These are phyloP conservation scores for Blastocystis sp. DNA, from an alignment of 352 stramenopile species.

Conservation along the genomic window DNA sequence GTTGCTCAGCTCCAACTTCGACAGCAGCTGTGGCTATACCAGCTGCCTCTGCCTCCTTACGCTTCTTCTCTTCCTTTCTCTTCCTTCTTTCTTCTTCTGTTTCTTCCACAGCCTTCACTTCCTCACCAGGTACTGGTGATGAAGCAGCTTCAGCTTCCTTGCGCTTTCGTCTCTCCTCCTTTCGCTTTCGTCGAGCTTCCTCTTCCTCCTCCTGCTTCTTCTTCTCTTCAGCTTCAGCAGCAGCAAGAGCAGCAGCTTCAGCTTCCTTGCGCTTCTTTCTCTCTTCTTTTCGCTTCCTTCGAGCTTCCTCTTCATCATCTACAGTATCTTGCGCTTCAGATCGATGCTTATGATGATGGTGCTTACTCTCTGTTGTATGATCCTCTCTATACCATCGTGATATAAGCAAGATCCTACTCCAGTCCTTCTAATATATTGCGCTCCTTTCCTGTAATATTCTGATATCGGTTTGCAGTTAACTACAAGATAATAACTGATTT, in stretches of 20 bases:
- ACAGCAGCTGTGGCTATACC: not conserved
- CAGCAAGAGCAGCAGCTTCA: not conserved
- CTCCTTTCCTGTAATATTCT: conserved; percentile 17
- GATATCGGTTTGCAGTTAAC: not conserved
- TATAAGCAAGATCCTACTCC: not conserved
- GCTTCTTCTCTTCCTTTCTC: conserved; percentile 8
- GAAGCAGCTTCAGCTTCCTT: not conserved
- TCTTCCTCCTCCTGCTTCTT: conserved; percentile 34
- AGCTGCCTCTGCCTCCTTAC: not conserved
- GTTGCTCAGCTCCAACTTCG: not conserved
- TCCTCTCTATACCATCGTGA: not conserved
- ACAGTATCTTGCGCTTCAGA: not conserved
- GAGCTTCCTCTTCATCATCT: conserved; percentile 3
- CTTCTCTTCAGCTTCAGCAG: not conserved
- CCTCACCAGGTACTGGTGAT: too few relatives aligned
- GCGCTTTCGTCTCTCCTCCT: not conserved
- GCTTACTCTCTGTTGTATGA: not conserved
- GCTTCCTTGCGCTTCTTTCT: not conserved
- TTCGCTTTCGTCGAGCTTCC: not conserved
- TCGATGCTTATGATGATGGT: not conserved
- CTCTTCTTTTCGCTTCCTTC: not conserved
- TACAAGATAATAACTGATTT: not conserved
- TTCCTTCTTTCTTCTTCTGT: not conserved
- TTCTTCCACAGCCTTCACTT: not conserved
- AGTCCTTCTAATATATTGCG: conserved; percentile 46